Base-by-base conservation (phyloP, 2,329 filamentous ascomycete species). In the Lizonia empirigonia region DNA sequence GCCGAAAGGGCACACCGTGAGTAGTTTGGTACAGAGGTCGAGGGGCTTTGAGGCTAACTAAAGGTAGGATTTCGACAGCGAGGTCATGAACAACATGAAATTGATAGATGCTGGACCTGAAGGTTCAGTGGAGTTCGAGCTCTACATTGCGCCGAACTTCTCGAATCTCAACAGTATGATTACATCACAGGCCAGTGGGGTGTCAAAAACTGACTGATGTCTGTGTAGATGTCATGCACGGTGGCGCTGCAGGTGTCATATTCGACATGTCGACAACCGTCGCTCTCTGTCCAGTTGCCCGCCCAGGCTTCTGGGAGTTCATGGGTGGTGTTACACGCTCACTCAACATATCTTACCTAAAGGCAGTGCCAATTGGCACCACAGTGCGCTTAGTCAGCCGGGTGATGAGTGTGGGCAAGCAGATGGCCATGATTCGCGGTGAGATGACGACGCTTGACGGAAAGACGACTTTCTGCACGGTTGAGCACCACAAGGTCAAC, bases 401-500 rank as follows among this genome's bases (percentile, higher is more conserved):
- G 36, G 78, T 80, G 9, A 69, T 75, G 24, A 75, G 78, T 37
- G 72, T 76, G 13, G 80, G 80, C 9, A 74, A 73, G 55, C 79
- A 78, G 15, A 82, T 81, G 78, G 77, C 80, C 6, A 74, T 81
- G 70, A 78, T 82, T 32, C 70, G 75, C 7, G 79, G 77, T 3
- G 71, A 71, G 32, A 82, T 83, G 76, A 77, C 72, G 5, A 79
- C 74, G 42, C 60, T 75, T 13, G 79, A 82, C 59, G 77, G 78
- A 0, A 77, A 75, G 55, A 73, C 65, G 0, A 71, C 76, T 5
- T 82, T 78, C 56, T 78, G 76, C 44, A 80, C 78, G 1, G 78
- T 72, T 27, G 80, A 82, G 60, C 79, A 82, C 54, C 80, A 82
- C 62, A 82, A 82, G 55, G 78, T 81, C 9, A 73, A 75, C 41